Percentiles rank a stretch among this genome's conserved stretches.
Evolutionary conservation across 345 rosid genomes (phyloP).

Genomic region (Durio zibethinus): DNA sequence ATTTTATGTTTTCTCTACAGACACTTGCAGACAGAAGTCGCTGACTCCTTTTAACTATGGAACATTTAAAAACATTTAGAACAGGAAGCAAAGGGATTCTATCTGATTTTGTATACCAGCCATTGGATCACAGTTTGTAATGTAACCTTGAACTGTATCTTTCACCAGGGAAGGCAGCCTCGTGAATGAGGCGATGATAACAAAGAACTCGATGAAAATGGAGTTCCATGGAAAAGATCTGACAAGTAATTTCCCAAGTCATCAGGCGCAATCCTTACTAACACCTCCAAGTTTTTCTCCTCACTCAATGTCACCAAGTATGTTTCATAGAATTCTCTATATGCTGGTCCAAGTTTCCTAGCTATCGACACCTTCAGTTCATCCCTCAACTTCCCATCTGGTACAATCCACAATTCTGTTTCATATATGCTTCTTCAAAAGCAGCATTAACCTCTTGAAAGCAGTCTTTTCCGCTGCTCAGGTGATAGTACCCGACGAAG

Average conservation of each 20-base stretch:
- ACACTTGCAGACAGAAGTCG: no score
- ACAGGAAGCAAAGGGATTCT: no score
- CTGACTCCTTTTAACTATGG: no score
- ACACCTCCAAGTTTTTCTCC: conserved; percentile 36
- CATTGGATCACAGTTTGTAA: conserved; percentile 6
- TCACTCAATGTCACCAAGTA: conserved; percentile 27
- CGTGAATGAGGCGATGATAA: conserved; percentile 30
- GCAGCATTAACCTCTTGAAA: conserved; percentile 58
- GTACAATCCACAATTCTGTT: conserved; percentile 57
- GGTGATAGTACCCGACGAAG: conserved; percentile 29
- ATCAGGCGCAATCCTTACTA: conserved; percentile 50
- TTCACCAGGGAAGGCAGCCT: conserved; percentile 33
- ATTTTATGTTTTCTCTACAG: no score
- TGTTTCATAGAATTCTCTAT: conserved; percentile 50
- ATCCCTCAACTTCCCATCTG: conserved; percentile 57
- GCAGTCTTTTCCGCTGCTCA: conserved; percentile 41
- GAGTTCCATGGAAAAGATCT: conserved; percentile 57
- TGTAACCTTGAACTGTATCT: not conserved
- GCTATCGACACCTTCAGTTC: conserved; percentile 61
- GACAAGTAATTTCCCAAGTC: conserved; percentile 67
- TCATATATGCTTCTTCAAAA: conserved; percentile 69
- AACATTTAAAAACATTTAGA: no score
- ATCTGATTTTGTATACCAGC: not conserved
- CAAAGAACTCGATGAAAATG: conserved; percentile 29
- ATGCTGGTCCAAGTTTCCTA: conserved; percentile 51